Evolutionary conservation across 805 yeast species (phyloP).

Genomic region (Wickerhamomyces canadensis): DNA sequence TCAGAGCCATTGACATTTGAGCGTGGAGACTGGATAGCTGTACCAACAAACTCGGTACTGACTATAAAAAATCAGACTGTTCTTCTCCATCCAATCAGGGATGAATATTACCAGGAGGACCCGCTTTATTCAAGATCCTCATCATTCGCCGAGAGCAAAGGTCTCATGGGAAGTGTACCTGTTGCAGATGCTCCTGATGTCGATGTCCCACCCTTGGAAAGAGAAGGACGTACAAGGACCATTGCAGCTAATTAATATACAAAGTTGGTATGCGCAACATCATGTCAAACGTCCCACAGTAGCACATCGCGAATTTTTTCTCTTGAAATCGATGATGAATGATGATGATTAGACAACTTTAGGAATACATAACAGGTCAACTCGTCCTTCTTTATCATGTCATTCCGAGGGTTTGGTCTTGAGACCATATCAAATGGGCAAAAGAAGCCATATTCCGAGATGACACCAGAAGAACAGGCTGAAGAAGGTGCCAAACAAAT

Average conservation of each 20-base stretch:
- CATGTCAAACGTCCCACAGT: too few relatives aligned
- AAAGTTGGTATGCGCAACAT: too few relatives aligned
- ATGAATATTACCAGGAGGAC: conserved; percentile 78
- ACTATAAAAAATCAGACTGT: conserved; percentile 84
- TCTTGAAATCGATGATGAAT: too few relatives aligned
- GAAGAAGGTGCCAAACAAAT: conserved; percentile 82
- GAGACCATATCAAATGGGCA: conserved; percentile 34
- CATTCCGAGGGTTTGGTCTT: conserved; percentile 37
- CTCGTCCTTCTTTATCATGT: conserved; percentile 24
- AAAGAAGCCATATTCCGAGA: conserved; percentile 51
- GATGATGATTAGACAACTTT: too few relatives aligned
- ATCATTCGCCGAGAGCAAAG: conserved; percentile 82
- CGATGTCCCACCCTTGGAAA: conserved; percentile 70
- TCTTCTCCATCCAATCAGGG: conserved; percentile 82
- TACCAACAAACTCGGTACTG: conserved; percentile 84
- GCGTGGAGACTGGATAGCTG: conserved; percentile 95
- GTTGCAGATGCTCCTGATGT: conserved; percentile 43
- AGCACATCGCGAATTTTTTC: not conserved
- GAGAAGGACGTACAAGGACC: conserved; percentile 59
- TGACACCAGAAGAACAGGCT: conserved; percentile 91
- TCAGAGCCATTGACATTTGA: conserved; percentile 96
- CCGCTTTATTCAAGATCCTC: conserved; percentile 67
- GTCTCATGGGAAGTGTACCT: conserved; percentile 90
- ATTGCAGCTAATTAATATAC: conserved; percentile 4
- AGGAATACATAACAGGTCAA: too few relatives aligned